Evolutionary conservation across 2,329 filamentous ascomycete species (phyloP), one percentile per base, ranked within the genome.

Genomic region (Penicillium sp.): DNA sequence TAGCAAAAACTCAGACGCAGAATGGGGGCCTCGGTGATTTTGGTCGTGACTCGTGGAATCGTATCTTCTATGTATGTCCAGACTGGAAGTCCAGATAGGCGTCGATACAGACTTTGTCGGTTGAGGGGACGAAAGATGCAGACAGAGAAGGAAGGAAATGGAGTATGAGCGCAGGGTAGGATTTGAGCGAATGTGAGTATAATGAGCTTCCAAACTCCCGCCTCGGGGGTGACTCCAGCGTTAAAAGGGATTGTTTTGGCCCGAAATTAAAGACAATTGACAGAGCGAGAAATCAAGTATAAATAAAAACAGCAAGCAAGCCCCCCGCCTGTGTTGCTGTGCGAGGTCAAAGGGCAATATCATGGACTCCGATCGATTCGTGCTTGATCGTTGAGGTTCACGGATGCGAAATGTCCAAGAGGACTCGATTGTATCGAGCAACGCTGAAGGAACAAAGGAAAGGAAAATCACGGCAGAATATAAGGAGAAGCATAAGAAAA

Each of bases 31-130:
- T 59, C 51, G 47, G 53, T 61, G 58, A 60, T 52, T 64, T 60
- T 61, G 41, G 53, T 66, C 64, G 44, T 66, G 58, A 58, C 61
- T 66, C 64, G 57, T 66, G 58, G 51, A 64, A 60, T 64, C 63
- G 58, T 65, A 59, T 55, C 60, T 64, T 65, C 60, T 63, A 63
- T 64, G 52, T 63, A 62, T 63, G 52, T 58, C 57, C 55, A 43
- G 39, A 58, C 37, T 39, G 26, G 27, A 21, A 43, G 43, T 52
- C 53, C 45, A 50, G n/a, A 24, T 24, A 43, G 47, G 22, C 43
- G 46, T 62, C 59, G 48, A 50, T 60, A 59, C 56, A 57, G 61
- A 55, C 53, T 62, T 52, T 52, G 53, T 62, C 39, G 48, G 50
- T 11, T 33, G 52, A 53, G 41, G 41, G 37, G 51, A 53, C 37